These are phyloP conservation scores for Trichoderma polysporum DNA, from an alignment of 2,329 filamentous ascomycete species.

Conservation along the genomic window DNA sequence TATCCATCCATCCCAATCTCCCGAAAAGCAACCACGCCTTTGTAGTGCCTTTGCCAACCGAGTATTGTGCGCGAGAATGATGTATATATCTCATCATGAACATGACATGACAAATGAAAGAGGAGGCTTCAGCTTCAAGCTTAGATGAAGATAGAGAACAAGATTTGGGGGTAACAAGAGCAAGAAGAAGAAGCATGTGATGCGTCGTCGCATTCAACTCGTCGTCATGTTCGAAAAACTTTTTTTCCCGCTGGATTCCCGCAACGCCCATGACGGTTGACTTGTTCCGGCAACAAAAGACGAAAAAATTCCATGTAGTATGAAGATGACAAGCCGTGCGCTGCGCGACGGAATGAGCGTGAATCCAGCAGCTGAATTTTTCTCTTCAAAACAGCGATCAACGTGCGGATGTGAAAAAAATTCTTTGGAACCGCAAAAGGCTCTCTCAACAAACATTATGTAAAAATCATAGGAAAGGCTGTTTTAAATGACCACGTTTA, in stretches of 20 bases:
- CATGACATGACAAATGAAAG: slow-evolving; percentile 17
- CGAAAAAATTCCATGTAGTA: slow-evolving; percentile 1
- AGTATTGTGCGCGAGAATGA: neutral
- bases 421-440: neutral
- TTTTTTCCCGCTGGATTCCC: slow-evolving; percentile 1
- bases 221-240: neutral
- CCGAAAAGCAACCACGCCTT: neutral
- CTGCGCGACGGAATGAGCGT: slow-evolving; percentile 5
- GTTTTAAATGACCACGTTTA: neutral
- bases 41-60: neutral
- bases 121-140: neutral
- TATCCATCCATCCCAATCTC: neutral
- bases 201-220: slow-evolving; percentile 10
- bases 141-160: neutral
- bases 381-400: slow-evolving; percentile 2
- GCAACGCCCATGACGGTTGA: slow-evolving; percentile 8
- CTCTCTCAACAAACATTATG: slow-evolving; percentile 10
- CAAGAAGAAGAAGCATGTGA: neutral
- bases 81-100: slow-evolving; percentile 17
- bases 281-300: neutral
- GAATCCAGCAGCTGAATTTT: slow-evolving; percentile 13
- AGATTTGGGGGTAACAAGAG: neutral
- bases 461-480: slow-evolving; percentile 8
- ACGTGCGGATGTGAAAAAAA: slow-evolving; percentile 5
- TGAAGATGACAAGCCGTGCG: neutral